These are phyloP conservation scores for Epichloe bromicola DNA, from an alignment of 2,329 filamentous ascomycete species.

Conservation along the genomic window DNA sequence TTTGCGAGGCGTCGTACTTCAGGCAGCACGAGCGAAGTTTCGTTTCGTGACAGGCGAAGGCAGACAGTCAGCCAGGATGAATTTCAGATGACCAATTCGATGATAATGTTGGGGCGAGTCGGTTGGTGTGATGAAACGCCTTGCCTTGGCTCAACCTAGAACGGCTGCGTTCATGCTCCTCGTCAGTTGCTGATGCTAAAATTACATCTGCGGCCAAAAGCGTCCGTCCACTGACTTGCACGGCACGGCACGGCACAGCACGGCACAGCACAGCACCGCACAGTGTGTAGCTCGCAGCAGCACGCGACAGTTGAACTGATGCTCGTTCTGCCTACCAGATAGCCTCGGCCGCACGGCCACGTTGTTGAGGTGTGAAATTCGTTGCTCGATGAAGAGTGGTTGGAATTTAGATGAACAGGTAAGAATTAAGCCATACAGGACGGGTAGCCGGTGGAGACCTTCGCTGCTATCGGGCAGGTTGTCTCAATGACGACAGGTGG, in stretches of 20 bases:
- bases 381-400: neutral
- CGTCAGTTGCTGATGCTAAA: neutral
- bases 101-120: neutral
- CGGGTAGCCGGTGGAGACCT: neutral
- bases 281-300: neutral
- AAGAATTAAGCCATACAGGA: neutral
- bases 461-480: neutral
- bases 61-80: neutral
- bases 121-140: neutral
- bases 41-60: neutral
- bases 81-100: neutral
- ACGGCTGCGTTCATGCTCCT: neutral
- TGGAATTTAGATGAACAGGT: neutral
- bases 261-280: neutral
- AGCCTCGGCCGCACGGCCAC: constrained; percentile 5
- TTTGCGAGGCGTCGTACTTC: neutral
- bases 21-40: neutral
- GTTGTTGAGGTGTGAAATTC: neutral
- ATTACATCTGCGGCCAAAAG: neutral
- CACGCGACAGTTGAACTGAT: neutral
- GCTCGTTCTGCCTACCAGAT: neutral
- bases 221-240: neutral
- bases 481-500: neutral
- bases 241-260: too few species aligned
- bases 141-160: neutral